Base-by-base conservation (phyloP, 352 stramenopile species). In the Detonula confervacea region DNA sequence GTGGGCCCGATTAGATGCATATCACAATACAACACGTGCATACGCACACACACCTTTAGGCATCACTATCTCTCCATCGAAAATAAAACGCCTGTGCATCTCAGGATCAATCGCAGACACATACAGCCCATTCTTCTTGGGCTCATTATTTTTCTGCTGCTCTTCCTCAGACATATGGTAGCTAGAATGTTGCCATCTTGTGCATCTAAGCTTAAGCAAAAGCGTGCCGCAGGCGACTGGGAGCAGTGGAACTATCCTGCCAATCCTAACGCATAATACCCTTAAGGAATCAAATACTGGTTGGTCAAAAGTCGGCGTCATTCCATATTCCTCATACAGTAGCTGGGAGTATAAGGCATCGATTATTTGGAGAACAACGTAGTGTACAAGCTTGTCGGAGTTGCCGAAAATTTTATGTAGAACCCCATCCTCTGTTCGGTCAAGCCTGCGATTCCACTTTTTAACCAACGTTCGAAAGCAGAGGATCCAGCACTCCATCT, bases 311-410 rank as follows among this genome's bases (percentile, higher is more conserved):
- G 29, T 47, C 42, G 64, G 59, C 2, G 59, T 65, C 49, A 29
- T 24, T 46, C 66, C 73, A 67, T 80, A 86, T 25, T 74, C 70
- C 22, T 72, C 44, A 55, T 71, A 77, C 12, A 78, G 39, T 20
- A 86, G 60, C 42, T 86, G 77, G 54, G 79, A 83, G 51, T 80
- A 86, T 16, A 86, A 46, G n/a, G 63, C 60, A 56, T 86, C 79
- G 54, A 86, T 68, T 33, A 80, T 68, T 57, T 82, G 66, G 35
- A 70, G 49, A 39, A 86, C 18, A 33, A 83, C 47, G 49, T 75
- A 66, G 55, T 70, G 60, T 24, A 54, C 64, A 11, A 80, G 39
- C 4, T 1, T 12, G 24, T 33, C 25, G 18, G 18, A 24, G 0
- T 78, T 74, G 20, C 60, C 35, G 56, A 80, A 80, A n/a, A 80